Evolutionary conservation across 176 grass and related monocot genomes (phyloP).

Genomic region (Triticum urartu): DNA sequence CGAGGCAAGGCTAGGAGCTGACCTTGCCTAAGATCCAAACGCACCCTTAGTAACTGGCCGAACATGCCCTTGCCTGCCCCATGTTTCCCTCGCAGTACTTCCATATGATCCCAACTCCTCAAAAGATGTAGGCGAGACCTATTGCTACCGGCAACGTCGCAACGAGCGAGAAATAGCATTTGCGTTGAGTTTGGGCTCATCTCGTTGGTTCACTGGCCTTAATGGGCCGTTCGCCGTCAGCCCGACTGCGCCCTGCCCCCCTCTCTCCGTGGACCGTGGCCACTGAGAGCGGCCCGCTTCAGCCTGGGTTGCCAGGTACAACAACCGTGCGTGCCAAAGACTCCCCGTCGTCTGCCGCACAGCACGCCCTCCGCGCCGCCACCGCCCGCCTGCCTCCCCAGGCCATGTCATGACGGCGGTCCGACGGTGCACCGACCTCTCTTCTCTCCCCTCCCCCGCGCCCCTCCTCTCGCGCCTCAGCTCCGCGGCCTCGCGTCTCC

Average conservation of each 20-base stretch:
- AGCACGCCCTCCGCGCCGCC: neutral
- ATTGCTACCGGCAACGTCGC: no score
- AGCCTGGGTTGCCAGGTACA: neutral
- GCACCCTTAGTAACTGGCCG: no score
- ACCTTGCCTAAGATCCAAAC: no score
- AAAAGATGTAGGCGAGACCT: no score
- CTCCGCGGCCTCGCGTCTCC: constrained; percentile 27
- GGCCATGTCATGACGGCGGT: constrained; percentile 40
- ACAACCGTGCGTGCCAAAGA: neutral
- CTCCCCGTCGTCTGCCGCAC: neutral
- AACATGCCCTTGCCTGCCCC: no score
- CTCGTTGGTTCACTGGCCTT: neutral
- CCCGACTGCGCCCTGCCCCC: no score
- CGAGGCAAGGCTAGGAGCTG: no score
- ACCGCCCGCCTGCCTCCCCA: neutral
- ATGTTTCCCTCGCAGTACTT: no score
- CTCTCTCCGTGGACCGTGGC: no score
- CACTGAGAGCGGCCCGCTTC: neutral
- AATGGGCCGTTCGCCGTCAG: neutral
- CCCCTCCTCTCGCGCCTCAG: constrained; percentile 35
- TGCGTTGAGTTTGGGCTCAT: no score
- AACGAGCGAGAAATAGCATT: no score
- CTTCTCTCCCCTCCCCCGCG: constrained; percentile 14
- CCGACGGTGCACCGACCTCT: constrained; percentile 33
- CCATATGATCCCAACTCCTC: no score